A percentile compares a stretch with the other conserved stretches of the same genome.
Evolutionary conservation across 2,329 filamentous ascomycete genomes (phyloP).

Genomic region (Podosphaera aphanis): DNA sequence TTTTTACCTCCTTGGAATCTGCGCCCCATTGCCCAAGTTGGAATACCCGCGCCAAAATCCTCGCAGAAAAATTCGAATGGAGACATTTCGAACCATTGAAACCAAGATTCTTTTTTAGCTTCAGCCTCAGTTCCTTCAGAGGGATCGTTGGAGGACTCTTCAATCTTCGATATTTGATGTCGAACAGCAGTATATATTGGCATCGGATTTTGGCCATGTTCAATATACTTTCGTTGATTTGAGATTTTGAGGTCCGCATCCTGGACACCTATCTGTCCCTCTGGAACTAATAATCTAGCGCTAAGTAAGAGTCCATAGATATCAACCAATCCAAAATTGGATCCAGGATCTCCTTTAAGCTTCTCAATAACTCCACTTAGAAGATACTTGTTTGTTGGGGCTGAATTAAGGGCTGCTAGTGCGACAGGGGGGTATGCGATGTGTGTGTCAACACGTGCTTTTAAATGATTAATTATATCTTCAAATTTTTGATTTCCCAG

Average conservation of each 20-base stretch:
- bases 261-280: constrained; percentile 56
- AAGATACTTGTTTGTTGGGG: constrained; percentile 82
- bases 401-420: constrained; percentile 56
- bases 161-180: constrained; percentile 65
- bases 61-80: constrained; percentile 93
- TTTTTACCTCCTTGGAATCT: constrained; percentile 53
- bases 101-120: constrained; percentile 54
- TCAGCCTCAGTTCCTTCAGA: constrained; percentile 27
- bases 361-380: constrained; percentile 80
- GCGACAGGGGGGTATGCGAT: constrained; percentile 81
- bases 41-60: constrained; percentile 74
- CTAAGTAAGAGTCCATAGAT: constrained; percentile 74
- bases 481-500: constrained; percentile 44
- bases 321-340: constrained; percentile 78
- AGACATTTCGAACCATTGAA: constrained; percentile 93
- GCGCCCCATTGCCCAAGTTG: constrained; percentile 78
- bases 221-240: constrained; percentile 54
- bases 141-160: constrained; percentile 15
- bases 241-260: constrained; percentile 74
- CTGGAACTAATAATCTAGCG: constrained; percentile 64
- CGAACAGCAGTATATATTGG: constrained; percentile 91
- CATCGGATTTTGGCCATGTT: constrained; percentile 59
- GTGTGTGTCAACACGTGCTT: constrained; percentile 61
- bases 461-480: constrained; percentile 61
- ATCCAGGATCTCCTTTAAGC: constrained; percentile 54